Conservation (phyloP, 2,329 filamentous ascomycete species). For the Exophiala viscosa region DNA sequence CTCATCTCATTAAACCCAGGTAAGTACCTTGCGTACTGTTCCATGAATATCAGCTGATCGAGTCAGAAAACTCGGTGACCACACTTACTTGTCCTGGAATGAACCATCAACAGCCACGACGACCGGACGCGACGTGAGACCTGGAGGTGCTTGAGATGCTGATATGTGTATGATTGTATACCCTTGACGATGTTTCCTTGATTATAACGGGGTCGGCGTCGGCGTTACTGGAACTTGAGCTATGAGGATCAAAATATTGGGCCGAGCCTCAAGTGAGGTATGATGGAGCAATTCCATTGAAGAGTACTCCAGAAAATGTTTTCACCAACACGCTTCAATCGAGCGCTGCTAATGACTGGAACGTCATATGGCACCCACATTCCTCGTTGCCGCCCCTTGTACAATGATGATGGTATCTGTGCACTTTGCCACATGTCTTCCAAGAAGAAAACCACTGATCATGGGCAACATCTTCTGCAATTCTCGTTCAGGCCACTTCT, state of each 20-base stretch:
- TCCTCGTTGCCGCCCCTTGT: not conserved
- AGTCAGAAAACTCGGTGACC: slow-evolving; percentile 90
- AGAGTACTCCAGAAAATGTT: not conserved
- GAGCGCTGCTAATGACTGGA: no score
- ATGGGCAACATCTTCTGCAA: no score
- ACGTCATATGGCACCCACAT: no score
- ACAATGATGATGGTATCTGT: not conserved
- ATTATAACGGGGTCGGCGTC: slow-evolving; percentile 5
- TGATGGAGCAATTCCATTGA: not conserved
- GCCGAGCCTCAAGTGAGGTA: not conserved
- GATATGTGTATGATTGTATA: slow-evolving; percentile 16
- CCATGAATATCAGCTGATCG: slow-evolving; percentile 5
- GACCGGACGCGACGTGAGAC: slow-evolving; percentile 54
- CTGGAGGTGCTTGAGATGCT: slow-evolving; percentile 27
- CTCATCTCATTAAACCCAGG: slow-evolving; percentile 88
- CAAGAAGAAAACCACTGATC: not conserved
- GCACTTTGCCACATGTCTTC: not conserved
- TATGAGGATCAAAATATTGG: slow-evolving; percentile 1
- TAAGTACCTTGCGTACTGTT: slow-evolving; percentile 41
- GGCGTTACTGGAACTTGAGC: slow-evolving; percentile 17
- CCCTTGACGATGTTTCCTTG: slow-evolving; percentile 11
- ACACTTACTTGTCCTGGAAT: slow-evolving; percentile 97
- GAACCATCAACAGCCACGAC: slow-evolving; percentile 52
- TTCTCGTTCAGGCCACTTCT: no score
- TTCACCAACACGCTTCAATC: no score